Conservation (phyloP, 2,329 filamentous ascomycete species). For the Xylaria sp. region DNA sequence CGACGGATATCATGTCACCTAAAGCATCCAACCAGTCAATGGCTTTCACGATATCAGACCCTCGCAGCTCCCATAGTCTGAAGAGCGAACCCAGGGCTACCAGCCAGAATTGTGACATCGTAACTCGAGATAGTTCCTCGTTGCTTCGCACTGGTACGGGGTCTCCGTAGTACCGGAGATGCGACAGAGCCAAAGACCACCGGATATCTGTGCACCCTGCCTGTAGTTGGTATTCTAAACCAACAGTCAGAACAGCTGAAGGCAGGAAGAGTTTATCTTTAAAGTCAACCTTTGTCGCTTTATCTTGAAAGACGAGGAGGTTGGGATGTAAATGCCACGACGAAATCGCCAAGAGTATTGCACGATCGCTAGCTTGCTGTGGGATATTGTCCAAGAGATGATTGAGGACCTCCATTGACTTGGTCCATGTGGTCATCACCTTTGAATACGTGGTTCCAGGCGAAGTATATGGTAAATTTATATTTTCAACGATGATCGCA, state of each 20-base stretch:
- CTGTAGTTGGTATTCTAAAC: slow-evolving; percentile 6
- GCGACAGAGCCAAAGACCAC: slow-evolving; percentile 25
- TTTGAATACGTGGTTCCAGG: slow-evolving; percentile 7
- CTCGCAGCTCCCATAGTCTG: slow-evolving; percentile 2
- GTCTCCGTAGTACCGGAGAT: slow-evolving; percentile 26
- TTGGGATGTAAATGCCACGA: slow-evolving; percentile 32
- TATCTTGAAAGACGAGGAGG: slow-evolving; percentile 10
- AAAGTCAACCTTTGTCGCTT: slow-evolving; percentile 14
- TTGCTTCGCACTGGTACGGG: slow-evolving; percentile 21
- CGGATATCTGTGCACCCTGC: background rate
- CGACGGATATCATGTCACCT: background rate
- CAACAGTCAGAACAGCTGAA: slow-evolving; percentile 20
- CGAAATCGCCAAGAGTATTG: slow-evolving; percentile 20
- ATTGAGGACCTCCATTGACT: slow-evolving; percentile 14
- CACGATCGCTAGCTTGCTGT: slow-evolving; percentile 17
- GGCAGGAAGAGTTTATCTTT: slow-evolving; percentile 11
- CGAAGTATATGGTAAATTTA: slow-evolving; percentile 15
- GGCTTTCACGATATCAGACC: background rate
- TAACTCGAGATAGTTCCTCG: slow-evolving; percentile 16
- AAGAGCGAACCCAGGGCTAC: slow-evolving; percentile 21
- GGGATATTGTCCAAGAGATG: slow-evolving; percentile 16
- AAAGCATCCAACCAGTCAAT: background rate
- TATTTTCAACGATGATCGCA: slow-evolving; percentile 15
- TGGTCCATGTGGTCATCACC: slow-evolving; percentile 10
- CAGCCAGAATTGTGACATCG: slow-evolving; percentile 17